These are phyloP conservation scores for Vitis hybrid DNA, from an alignment of 177 flowering plant genomes.

Conservation along the genomic window DNA sequence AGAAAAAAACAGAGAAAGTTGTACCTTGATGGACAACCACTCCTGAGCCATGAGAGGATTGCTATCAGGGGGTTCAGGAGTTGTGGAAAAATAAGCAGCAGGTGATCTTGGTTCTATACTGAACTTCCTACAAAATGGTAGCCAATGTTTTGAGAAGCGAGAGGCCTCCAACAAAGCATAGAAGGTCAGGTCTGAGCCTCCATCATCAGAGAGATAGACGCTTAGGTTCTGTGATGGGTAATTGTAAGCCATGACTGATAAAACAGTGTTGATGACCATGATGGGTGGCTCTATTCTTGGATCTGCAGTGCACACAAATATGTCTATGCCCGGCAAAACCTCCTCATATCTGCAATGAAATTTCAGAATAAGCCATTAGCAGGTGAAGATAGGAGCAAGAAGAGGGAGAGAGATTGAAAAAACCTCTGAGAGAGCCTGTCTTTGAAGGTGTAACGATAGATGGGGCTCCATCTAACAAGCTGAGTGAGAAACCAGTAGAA, in stretches of 20 bases:
- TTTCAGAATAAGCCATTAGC: too few relatives aligned
- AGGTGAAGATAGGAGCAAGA: too few relatives aligned
- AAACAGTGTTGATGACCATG: conserved; percentile 37
- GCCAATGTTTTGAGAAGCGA: conserved; percentile 35
- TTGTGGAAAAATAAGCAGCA: conserved; percentile 26
- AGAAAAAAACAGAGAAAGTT: too few relatives aligned
- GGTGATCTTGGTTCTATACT: conserved; percentile 40
- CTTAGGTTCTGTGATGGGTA: conserved; percentile 43
- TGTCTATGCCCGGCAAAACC: conserved; percentile 35
- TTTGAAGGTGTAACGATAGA: conserved; percentile 36
- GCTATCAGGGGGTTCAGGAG: neutral
- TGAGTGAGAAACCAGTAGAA: conserved; percentile 44
- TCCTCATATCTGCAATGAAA: conserved; percentile 21
- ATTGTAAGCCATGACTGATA: conserved; percentile 47
- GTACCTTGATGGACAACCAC: conserved; percentile 31
- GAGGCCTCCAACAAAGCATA: conserved; percentile 48
- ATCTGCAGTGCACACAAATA: conserved; percentile 54
- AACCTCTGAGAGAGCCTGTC: conserved; percentile 48
- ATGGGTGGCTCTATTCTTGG: conserved; percentile 43
- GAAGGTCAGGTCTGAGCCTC: conserved; percentile 44
- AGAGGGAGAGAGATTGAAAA: neutral
- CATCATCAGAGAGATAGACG: conserved; percentile 54
- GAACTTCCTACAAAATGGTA: conserved; percentile 49
- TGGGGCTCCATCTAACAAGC: conserved; percentile 30
- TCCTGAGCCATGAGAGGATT: conserved; percentile 1